Evolutionary conservation across 1,139 yeast genomes (phyloP), one percentile per base, ranked within the genome.

Genomic region (Suhomyces chickasaworum): DNA sequence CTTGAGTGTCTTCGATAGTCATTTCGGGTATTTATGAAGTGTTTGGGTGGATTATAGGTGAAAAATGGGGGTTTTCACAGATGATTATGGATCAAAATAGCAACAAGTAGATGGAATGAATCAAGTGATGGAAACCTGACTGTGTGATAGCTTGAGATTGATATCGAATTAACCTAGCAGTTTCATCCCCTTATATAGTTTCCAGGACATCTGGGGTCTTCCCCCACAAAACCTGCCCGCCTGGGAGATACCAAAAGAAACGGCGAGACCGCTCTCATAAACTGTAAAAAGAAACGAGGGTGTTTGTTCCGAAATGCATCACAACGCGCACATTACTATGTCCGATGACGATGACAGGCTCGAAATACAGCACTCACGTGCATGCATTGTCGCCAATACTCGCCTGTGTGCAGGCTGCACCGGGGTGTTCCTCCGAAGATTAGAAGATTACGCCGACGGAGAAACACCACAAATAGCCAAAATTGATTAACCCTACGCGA

Each of bases 1-100:
- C 27, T 34, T 46, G 31, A 37, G 47, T 31, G 40, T 45, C n/a
- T 34, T 52, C 56, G 42, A 53, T 51, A 35, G 58, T 55, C 58
- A 55, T 54, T 34, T 42, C 29, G 12, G 17, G 10, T 6, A 13
- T 1, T 7, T 29, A 3, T 12, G 15, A 17, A n/a, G 32, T 4
- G 32, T 27, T 12, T 45, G 41, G 32, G 15, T 17, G n/a, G 25
- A 20, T 33, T 12, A 4, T 12, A 21, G 22, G 37, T 20, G 34
- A 31, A 31, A 31, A 13, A 15, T 31, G 34, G 20, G 20, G 20
- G 7, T 29, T 29, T 31, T 32, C 12, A 10, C n/a, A n/a, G 6
- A 22, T n/a, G n/a, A n/a, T n/a, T n/a, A 35, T 8, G 32, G 32
- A 29, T 29, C 32, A 29, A 29, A n/a, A n/a, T n/a, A n/a, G n/a